Evolutionary conservation across 1,284 basidiomycete species (phyloP), one percentile per base, ranked within the genome.

Genomic region (Rhodotorula sp.): DNA sequence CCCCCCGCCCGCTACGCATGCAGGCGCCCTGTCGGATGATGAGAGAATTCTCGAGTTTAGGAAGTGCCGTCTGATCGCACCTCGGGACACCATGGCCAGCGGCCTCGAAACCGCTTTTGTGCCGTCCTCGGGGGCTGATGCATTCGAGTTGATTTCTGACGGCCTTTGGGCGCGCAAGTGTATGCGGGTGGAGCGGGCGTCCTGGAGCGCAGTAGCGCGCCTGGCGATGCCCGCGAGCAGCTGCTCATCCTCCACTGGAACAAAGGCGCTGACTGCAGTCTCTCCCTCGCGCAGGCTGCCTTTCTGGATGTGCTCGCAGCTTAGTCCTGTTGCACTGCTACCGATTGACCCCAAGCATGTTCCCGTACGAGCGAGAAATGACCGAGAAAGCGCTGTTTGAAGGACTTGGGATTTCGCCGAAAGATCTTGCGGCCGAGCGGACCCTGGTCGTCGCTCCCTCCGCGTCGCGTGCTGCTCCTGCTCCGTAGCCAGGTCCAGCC

Each of bases 31-130:
- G 60, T 61, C 60, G 60, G 60, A 61, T n/a, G 60, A 61, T 61
- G 60, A 50, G 48, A 50, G 29, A 50, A 51, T 15, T 37, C 46
- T 48, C 46, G 44, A 19, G 22, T 34, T 51, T 50, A 61, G 60
- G 60, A 61, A 61, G 60, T 61, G 60, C 60, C 60, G 60, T 46
- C 60, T 61, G 60, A 61, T 22, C 22, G 22, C 60, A 44, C 34
- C 22, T 27, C 34, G 48, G 46, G 46, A 51, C 60, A 61, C 32
- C 7, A 44, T 37, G 46, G 34, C 32, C 22, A 61, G 48, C 39
- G 46, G 60, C 37, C 37, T 58, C 37, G 56, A 58, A 29, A 29
- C 37, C 56, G 34, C 21, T 41, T 25, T 10, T n/a, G n/a, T n/a
- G n/a, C 56, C 39, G 27, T 58, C 56, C 37, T 25, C 34, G 60